Evolutionary conservation across 371 early-diverging fungal species (phyloP).

Genomic region (Phascolomyces articulosus): DNA sequence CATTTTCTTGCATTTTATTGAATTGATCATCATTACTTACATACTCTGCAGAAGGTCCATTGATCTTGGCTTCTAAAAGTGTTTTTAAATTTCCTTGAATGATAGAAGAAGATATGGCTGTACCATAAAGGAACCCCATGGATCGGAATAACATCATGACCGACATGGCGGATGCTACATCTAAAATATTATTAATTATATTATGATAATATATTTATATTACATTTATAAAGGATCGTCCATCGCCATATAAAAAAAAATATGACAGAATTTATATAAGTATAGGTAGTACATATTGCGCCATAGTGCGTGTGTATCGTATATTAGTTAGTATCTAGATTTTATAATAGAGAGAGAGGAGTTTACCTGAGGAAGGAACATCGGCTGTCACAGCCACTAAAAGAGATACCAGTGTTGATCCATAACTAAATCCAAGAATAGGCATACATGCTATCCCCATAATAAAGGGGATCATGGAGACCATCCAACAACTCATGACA

Average conservation of each 20-base stretch:
- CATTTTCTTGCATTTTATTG: no score
- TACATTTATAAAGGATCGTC: no score
- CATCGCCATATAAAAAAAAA: no score
- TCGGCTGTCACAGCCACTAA: neutral
- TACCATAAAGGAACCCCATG: slow-evolving; percentile 2
- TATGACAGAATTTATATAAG: no score
- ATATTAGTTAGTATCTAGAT: no score
- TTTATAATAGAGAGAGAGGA: no score
- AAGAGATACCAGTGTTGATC: slow-evolving; percentile 3
- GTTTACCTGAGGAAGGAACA: neutral
- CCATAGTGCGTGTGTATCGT: no score
- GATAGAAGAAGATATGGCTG: slow-evolving; percentile 8
- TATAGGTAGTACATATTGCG: no score
- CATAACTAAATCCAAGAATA: slow-evolving; percentile 1
- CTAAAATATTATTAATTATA: slow-evolving; percentile 9
- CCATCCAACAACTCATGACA: slow-evolving; percentile 3
- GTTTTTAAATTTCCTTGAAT: slow-evolving; percentile 9
- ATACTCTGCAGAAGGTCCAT: slow-evolving; percentile 2
- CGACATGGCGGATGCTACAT: slow-evolving; percentile 9
- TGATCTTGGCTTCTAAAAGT: neutral
- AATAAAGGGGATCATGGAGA: neutral
- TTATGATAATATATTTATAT: no score
- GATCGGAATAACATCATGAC: slow-evolving; percentile 5
- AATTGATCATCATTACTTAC: no score
- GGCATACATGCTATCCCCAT: neutral